Evolutionary conservation across 139 green algal species (phyloP), one percentile per base, ranked within the genome.

Genomic region (Chlorella sp.): DNA sequence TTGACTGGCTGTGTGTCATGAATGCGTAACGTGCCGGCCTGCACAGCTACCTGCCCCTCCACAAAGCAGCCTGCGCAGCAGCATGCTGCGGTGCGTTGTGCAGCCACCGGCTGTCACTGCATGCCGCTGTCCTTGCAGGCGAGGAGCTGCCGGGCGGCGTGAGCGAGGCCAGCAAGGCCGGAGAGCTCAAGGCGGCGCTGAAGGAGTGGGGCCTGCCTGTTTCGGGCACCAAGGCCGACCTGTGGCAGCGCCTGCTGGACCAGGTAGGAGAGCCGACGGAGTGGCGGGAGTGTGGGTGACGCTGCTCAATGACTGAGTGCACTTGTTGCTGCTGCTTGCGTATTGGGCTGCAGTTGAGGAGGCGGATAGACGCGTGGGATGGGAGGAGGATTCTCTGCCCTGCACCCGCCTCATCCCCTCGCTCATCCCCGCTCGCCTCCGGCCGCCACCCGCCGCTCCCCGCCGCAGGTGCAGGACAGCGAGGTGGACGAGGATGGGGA

Each of bases 391-490:
- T n/a, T n/a, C n/a, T n/a, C n/a, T n/a, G n/a, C n/a, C n/a, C n/a
- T n/a, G n/a, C n/a, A n/a, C n/a, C n/a, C n/a, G n/a, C n/a, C n/a
- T n/a, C n/a, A n/a, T n/a, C n/a, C n/a, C n/a, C n/a, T n/a, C n/a
- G n/a, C n/a, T n/a, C n/a, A n/a, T n/a, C n/a, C n/a, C n/a, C n/a
- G n/a, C n/a, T n/a, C n/a, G n/a, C n/a, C n/a, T n/a, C n/a, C n/a
- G n/a, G n/a, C n/a, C n/a, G n/a, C n/a, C n/a, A n/a, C n/a, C n/a
- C n/a, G n/a, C n/a, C n/a, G n/a, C n/a, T n/a, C n/a, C 65, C 62
- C 28, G 14, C n/a, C n/a, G 65, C 67, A 76, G 69, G 69, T 76
- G 69, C 20, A 76, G 24, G 69, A 76, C 69, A 76, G 69, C 69
- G 69, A 22, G 40, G 38, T 24, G 38, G 69, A 54, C 22, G 69